phyloP scores from a whole-genome alignment of 2,329 filamentous ascomycete genomes.

The Sporothrix schenckii region DNA sequence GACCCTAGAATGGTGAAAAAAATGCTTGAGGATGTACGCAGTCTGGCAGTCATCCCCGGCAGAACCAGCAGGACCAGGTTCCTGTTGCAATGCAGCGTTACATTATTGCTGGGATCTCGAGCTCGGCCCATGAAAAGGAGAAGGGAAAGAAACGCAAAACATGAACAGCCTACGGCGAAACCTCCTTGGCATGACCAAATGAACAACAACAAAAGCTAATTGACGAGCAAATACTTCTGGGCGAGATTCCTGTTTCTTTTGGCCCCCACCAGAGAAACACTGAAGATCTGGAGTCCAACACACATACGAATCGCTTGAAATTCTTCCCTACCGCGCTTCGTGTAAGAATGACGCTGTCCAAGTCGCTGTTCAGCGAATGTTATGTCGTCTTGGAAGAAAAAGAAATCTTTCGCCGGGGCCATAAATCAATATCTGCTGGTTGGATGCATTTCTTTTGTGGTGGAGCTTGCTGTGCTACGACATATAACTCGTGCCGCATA shows the following conservation, averaged over 20 bases:
- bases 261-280: too few relatives aligned
- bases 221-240: neutral
- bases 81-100: conserved; percentile 16
- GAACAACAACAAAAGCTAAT: neutral
- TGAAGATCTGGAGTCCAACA: too few relatives aligned
- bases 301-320: neutral
- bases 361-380: conserved; percentile 1
- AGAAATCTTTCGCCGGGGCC: neutral
- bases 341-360: neutral
- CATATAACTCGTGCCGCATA: conserved; percentile 13
- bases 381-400: neutral
- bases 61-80: neutral
- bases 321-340: neutral
- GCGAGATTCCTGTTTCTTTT: too few relatives aligned
- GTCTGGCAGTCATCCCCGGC: neutral
- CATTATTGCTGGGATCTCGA: conserved; percentile 26
- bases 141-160: neutral
- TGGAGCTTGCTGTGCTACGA: neutral
- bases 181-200: too few relatives aligned
- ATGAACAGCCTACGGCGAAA: too few relatives aligned
- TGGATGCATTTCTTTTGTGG: neutral
- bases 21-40: neutral
- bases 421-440: neutral
- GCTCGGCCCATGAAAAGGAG: conserved; percentile 14
- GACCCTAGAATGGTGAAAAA: neutral